These are phyloP conservation scores for Phaffia rhodozyma DNA, from an alignment of 1,284 basidiomycete species.

Conservation along the genomic window DNA sequence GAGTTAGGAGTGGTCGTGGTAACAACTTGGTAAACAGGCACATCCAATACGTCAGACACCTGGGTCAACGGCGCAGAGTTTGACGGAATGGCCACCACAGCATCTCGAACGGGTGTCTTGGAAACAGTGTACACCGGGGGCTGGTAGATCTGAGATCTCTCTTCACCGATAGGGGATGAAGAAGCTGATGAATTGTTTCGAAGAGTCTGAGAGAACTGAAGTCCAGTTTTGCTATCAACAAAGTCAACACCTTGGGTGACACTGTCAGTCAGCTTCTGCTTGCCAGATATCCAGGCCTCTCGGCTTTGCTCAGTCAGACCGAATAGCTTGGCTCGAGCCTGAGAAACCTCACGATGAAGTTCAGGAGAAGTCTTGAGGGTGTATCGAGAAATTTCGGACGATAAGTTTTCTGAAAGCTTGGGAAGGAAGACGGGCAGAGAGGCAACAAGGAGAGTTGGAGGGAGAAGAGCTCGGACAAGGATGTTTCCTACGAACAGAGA, in stretches of 20 bases:
- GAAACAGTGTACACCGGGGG: neutral
- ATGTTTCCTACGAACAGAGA: slow-evolving; percentile 2
- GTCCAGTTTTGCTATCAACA: slow-evolving; percentile 9
- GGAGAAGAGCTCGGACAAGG: slow-evolving; percentile 10
- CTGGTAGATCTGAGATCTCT: neutral
- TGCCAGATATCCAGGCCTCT: neutral
- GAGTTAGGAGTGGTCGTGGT: slow-evolving; percentile 1
- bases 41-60: no score
- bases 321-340: neutral
- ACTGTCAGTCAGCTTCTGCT: neutral
- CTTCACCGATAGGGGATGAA: neutral
- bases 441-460: slow-evolving; percentile 15
- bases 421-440: slow-evolving; percentile 16
- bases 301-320: neutral
- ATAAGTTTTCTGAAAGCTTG: slow-evolving; percentile 14
- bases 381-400: slow-evolving; percentile 2
- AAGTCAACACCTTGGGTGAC: slow-evolving; percentile 1
- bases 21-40: neutral
- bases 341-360: slow-evolving; percentile 1
- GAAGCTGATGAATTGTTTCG: neutral
- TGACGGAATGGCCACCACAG: slow-evolving; percentile 1
- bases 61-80: neutral
- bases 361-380: slow-evolving; percentile 8
- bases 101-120: neutral
- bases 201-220: slow-evolving; percentile 11